Base-by-base conservation (phyloP, 148 eudicot species). In the Fagopyrum homotropicum region DNA sequence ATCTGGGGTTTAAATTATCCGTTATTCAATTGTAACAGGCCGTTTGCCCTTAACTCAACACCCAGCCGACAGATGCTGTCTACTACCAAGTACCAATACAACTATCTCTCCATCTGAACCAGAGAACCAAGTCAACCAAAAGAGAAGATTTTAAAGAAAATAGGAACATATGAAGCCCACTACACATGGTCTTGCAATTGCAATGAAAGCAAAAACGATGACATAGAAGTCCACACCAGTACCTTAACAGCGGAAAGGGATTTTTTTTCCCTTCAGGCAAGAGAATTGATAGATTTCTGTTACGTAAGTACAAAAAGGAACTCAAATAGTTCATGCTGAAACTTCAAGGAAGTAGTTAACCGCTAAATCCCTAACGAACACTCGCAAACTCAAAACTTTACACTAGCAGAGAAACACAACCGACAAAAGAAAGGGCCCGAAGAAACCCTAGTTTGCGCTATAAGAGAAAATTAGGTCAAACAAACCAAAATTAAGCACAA, bases 361-460 rank as follows among this genome's bases (percentile, higher is more conserved):
- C 69, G 11, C 17, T 4, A 56, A 55, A 4, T 16, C 19, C 60
- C 16, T 2, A 5, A 2, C 12, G 2, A 17, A 9, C 29, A 60
- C 29, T 60, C 66, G 9, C 40, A 60, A 22, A 6, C 35, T 61
- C 68, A 61, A 46, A 66, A 14, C 6, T 66, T 29, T 63, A 10
- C 69, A 63, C 43, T 19, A 10, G 6, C 12, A 12, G 69, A 29
- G 6, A 30, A 9, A 29, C 29, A 29, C 1, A 29, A 63, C 5
- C 16, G 69, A 11, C 16, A 30, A 63, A 63, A 11, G 7, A 63
- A 63, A 30, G 45, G 44, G 45, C 16, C 15, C 15, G 9, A 16
- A 66, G 45, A 66, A 66, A 66, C 46, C 71, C 71, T 66, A 66
- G 71, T 17, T 66, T 66, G 71, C 47, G 9, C 17, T 66, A 4